Conservation (phyloP, 2,329 filamentous ascomycete species). For the Didymella keratinophila region DNA sequence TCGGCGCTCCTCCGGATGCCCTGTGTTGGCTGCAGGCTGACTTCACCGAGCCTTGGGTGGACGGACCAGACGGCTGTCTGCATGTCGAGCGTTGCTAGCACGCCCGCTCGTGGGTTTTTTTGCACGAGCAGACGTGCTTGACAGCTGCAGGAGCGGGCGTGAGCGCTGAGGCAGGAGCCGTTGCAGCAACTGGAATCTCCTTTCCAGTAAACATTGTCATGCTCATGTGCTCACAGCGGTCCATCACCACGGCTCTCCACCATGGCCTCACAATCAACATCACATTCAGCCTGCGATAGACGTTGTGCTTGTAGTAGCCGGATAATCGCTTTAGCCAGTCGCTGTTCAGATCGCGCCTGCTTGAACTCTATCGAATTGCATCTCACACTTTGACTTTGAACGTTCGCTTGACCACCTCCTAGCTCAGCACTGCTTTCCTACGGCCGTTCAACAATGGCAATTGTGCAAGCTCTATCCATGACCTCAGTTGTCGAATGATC, state of each 20-base stretch:
- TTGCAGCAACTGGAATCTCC: neutral
- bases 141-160: conserved; percentile 8
- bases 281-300: conserved; percentile 5
- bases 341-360: neutral
- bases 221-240: neutral
- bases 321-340: neutral
- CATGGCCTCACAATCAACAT: neutral
- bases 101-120: neutral
- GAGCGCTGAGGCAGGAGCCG: neutral
- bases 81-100: conserved; percentile 10
- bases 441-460: neutral
- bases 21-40: conserved; percentile 1
- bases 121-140: neutral
- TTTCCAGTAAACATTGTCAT: neutral
- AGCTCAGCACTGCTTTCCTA: neutral
- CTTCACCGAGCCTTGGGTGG: neutral
- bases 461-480: neutral
- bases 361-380: conserved; percentile 11
- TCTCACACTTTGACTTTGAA: neutral
- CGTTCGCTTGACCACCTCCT: neutral
- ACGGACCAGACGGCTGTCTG: conserved; percentile 2
- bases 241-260: neutral
- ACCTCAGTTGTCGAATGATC: neutral
- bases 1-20: conserved; percentile 11
- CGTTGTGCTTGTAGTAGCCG: conserved; percentile 3